Conservation (phyloP, 306 rosid genomes). For the Aeschynomene evenia region DNA sequence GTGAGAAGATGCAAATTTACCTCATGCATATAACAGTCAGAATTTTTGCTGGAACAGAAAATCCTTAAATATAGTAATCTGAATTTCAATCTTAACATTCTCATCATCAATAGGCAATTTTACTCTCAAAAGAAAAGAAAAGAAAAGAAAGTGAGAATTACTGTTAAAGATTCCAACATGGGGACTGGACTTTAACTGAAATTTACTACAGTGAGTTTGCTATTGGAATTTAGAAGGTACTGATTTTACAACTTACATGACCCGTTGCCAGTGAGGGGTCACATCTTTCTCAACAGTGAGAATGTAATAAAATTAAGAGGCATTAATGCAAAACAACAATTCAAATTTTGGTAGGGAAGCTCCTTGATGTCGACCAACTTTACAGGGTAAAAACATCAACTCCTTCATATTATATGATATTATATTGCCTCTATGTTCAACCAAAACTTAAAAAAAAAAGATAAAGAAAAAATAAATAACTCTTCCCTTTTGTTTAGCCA, state of each 20-base stretch:
- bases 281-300: conserved; percentile 22
- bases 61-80: neutral
- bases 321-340: conserved; percentile 25
- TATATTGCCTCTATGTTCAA: conserved; percentile 4
- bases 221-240: conserved; percentile 2
- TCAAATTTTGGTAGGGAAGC: conserved; percentile 21
- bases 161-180: neutral
- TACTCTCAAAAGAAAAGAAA: too few relatives aligned
- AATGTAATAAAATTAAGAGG: conserved; percentile 23
- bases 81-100: neutral
- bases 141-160: neutral
- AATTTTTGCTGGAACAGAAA: conserved; percentile 18
- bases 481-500: conserved; percentile 6
- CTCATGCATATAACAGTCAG: conserved; percentile 7
- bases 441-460: neutral
- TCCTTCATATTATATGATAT: neutral
- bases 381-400: conserved; percentile 28
- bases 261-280: conserved; percentile 25
- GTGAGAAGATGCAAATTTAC: neutral
- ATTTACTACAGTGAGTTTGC: neutral
- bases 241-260: conserved; percentile 28
- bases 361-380: conserved; percentile 27
- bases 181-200: conserved; percentile 20
- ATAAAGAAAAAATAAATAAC: neutral
- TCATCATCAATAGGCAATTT: neutral